A percentile compares a stretch with the other conserved stretches of the same genome.
phyloP scores from a whole-genome alignment of 768 basidiomycete genomes.

The Podaxis sp. region DNA sequence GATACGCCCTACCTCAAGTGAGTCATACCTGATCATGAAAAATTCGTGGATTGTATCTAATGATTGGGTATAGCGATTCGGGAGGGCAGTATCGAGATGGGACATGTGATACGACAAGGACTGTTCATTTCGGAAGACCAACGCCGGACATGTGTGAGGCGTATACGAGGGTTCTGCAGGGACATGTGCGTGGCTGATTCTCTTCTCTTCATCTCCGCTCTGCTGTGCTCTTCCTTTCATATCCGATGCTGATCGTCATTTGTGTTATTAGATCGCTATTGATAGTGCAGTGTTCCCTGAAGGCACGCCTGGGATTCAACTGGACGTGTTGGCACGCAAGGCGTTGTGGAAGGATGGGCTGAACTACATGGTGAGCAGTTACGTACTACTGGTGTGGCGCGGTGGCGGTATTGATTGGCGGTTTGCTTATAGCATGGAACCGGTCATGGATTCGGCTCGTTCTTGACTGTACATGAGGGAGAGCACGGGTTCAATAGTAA shows the following conservation, averaged over 20 bases:
- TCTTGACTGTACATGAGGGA: conserved; percentile 84
- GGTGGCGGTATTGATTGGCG: conserved; percentile 14
- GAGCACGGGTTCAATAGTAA: conserved; percentile 74
- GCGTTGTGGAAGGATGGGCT: conserved; percentile 86
- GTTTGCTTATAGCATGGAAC: conserved; percentile 71
- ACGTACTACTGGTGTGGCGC: conserved; percentile 11
- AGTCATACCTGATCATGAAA: conserved; percentile 26
- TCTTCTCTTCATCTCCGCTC: conserved; percentile 21
- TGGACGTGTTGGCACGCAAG: conserved; percentile 88
- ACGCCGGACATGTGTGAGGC: conserved; percentile 86
- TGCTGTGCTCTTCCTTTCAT: conserved; percentile 11
- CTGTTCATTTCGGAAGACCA: conserved; percentile 85
- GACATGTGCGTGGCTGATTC: conserved; percentile 68
- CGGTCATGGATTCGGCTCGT: conserved; percentile 88
- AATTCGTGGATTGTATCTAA: not conserved
- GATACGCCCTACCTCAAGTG: conserved; percentile 89
- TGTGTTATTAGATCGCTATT: conserved; percentile 73
- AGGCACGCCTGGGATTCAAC: conserved; percentile 78
- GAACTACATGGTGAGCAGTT: conserved; percentile 65
- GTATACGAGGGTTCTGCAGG: conserved; percentile 93
- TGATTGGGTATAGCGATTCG: conserved; percentile 63
- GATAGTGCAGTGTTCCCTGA: conserved; percentile 89
- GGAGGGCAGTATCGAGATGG: conserved; percentile 91
- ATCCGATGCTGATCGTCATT: conserved; percentile 21
- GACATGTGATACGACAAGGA: conserved; percentile 83